phyloP scores from a whole-genome alignment of 2,329 filamentous ascomycete species.

The Fusarium tuaranense region DNA sequence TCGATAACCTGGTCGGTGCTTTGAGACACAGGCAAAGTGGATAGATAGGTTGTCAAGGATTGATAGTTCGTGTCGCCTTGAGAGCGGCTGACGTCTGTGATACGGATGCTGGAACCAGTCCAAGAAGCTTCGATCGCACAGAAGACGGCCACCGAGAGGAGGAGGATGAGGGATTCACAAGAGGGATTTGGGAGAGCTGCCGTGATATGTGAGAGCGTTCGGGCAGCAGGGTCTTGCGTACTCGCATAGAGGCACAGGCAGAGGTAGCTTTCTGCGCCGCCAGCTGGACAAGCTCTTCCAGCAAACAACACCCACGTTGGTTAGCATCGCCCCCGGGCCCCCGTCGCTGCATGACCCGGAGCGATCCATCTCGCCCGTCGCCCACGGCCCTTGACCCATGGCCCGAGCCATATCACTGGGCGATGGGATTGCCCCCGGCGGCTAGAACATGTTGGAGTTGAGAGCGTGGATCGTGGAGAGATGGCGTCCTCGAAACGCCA shows the following conservation, averaged over 20 bases:
- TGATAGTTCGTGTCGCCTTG: conserved; percentile 7
- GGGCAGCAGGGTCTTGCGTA: conserved; percentile 19
- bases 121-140: not conserved
- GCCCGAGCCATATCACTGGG: conserved; percentile 28
- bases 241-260: conserved; percentile 12
- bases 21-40: conserved; percentile 8
- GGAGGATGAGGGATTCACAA: conserved; percentile 22
- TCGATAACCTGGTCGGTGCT: conserved; percentile 32
- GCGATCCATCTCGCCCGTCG: conserved; percentile 20
- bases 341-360: conserved; percentile 28
- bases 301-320: conserved; percentile 11
- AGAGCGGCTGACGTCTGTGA: not conserved
- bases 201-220: conserved; percentile 34
- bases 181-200: conserved; percentile 29
- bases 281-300: conserved; percentile 17
- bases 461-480: conserved; percentile 38
- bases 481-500: conserved; percentile 20
- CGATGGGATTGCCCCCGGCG: conserved; percentile 21
- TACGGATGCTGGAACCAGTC: not conserved
- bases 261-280: not conserved
- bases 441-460: conserved; percentile 37
- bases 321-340: conserved; percentile 23
- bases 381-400: conserved; percentile 9
- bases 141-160: not conserved
- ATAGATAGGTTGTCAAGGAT: not conserved